phyloP scores from a whole-genome alignment of 129 eudicot genomes.

The Apium graveolens region DNA sequence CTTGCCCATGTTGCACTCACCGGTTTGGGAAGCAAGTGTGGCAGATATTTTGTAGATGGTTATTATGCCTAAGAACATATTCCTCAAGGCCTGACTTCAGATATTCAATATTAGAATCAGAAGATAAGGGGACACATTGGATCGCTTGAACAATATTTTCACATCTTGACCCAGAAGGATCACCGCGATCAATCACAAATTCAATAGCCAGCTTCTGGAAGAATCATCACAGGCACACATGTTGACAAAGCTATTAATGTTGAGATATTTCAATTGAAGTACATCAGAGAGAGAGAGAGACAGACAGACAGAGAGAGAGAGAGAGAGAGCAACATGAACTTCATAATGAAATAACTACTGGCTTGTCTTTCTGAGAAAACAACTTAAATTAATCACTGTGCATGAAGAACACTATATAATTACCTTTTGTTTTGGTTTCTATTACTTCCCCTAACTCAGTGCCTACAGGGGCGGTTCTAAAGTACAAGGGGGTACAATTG shows the following conservation, averaged over 20 bases:
- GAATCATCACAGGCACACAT: conserved; percentile 20
- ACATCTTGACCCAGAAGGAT: conserved; percentile 23
- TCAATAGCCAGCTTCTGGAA: conserved; percentile 76
- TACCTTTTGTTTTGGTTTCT: not conserved
- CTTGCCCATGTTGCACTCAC: conserved; percentile 28
- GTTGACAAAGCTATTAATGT: not conserved
- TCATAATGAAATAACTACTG: not conserved
- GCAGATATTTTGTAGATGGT: conserved; percentile 35
- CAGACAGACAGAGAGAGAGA: not conserved
- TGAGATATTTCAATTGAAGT: not conserved
- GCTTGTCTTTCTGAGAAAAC: not conserved
- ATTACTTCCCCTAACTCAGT: not conserved
- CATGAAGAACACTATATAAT: not conserved
- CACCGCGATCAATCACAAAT: conserved; percentile 43
- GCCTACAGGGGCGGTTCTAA: too few relatives aligned
- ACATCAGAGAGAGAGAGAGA: not conserved
- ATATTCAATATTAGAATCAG: conserved; percentile 31
- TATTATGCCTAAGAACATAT: conserved; percentile 66
- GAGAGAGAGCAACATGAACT: not conserved
- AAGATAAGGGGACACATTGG: conserved; percentile 31
- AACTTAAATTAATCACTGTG: not conserved
- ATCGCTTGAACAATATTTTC: conserved; percentile 36
- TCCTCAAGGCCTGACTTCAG: conserved; percentile 65
- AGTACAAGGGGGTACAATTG: too few relatives aligned
- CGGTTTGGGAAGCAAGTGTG: conserved; percentile 52